A percentile compares a stretch with the other conserved stretches of the same genome.
These are phyloP conservation scores for Xylaria grammica DNA, from an alignment of 495 filamentous ascomycete species.

Conservation along the genomic window DNA sequence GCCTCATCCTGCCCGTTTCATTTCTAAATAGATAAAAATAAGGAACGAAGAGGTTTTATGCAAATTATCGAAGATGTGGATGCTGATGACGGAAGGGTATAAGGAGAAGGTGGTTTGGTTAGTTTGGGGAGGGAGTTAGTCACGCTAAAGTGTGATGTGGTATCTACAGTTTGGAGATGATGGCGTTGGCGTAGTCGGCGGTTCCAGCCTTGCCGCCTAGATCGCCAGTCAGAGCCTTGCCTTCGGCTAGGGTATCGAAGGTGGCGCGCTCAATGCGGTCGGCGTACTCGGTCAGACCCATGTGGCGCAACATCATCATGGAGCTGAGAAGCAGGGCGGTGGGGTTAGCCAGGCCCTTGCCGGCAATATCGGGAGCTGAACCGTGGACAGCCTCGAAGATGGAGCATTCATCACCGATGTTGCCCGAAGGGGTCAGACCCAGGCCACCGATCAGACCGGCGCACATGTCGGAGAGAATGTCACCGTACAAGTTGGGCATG, in stretches of 20 bases:
- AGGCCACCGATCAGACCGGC: slow-evolving; percentile 97
- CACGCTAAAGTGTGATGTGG: slow-evolving; percentile 20
- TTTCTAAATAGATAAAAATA: not conserved
- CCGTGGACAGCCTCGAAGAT: slow-evolving; percentile 99
- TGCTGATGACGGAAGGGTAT: slow-evolving; percentile 9
- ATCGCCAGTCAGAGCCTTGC: slow-evolving; percentile 94
- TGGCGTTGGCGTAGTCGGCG: slow-evolving; percentile 85
- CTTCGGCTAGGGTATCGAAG: slow-evolving; percentile 92
- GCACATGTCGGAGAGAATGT: slow-evolving; percentile 99
- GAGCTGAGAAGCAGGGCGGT: slow-evolving; percentile 88
- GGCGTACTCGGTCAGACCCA: slow-evolving; percentile 87
- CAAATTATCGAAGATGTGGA: slow-evolving; percentile 9
- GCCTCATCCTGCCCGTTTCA: not conserved
- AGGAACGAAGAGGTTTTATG: not conserved
- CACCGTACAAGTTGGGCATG: slow-evolving; percentile 99
- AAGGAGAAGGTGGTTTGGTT: not conserved
- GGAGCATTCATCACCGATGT: slow-evolving; percentile 98
- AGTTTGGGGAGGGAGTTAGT: not conserved
- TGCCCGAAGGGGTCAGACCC: slow-evolving; percentile 94
- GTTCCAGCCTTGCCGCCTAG: slow-evolving; percentile 94
- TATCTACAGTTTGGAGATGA: slow-evolving; percentile 78
- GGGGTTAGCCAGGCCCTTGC: slow-evolving; percentile 93
- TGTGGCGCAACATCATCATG: slow-evolving; percentile 99
- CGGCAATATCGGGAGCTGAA: slow-evolving; percentile 96
- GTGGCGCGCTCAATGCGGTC: slow-evolving; percentile 89